A percentile compares a stretch with the other conserved stretches of the same genome.
These are phyloP conservation scores for Tetrapisispora pingtungensis DNA, from an alignment of 805 yeast genomes.

Conservation along the genomic window DNA sequence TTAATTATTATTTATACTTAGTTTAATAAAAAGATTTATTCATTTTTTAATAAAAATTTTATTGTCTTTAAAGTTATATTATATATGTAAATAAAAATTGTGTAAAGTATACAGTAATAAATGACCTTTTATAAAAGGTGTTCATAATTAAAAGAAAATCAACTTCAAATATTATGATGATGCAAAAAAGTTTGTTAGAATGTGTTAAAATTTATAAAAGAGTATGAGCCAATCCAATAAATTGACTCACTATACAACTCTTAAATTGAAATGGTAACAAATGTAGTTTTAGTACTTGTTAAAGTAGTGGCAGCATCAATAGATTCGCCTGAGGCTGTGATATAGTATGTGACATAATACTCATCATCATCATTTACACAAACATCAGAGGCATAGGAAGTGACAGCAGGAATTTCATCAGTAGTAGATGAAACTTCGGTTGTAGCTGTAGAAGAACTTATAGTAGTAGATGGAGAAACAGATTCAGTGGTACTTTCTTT, in stretches of 20 bases:
- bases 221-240: too few relatives aligned
- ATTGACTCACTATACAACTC: too few relatives aligned
- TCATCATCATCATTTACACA: slow-evolving; percentile 19
- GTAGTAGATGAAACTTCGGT: slow-evolving; percentile 6
- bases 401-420: slow-evolving; percentile 2
- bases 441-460: slow-evolving; percentile 6
- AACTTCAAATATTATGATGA: slow-evolving; percentile 1
- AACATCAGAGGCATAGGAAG: slow-evolving; percentile 11
- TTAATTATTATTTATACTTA: too few relatives aligned
- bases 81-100: background rate
- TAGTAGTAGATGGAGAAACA: slow-evolving; percentile 3
- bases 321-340: slow-evolving; percentile 21
- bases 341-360: slow-evolving; percentile 25
- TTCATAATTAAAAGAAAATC: background rate
- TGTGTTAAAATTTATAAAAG: background rate
- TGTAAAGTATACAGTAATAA: background rate
- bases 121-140: background rate
- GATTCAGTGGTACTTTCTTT: slow-evolving; percentile 1
- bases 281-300: slow-evolving; percentile 23
- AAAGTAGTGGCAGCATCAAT: slow-evolving; percentile 29
- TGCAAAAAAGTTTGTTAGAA: background rate
- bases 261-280: slow-evolving; percentile 14
- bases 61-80: background rate
- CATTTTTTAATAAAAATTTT: background rate
- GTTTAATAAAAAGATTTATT: too few relatives aligned